These are phyloP conservation scores for Helianthus tuberosus DNA, from an alignment of 129 eudicot genomes.

Conservation along the genomic window DNA sequence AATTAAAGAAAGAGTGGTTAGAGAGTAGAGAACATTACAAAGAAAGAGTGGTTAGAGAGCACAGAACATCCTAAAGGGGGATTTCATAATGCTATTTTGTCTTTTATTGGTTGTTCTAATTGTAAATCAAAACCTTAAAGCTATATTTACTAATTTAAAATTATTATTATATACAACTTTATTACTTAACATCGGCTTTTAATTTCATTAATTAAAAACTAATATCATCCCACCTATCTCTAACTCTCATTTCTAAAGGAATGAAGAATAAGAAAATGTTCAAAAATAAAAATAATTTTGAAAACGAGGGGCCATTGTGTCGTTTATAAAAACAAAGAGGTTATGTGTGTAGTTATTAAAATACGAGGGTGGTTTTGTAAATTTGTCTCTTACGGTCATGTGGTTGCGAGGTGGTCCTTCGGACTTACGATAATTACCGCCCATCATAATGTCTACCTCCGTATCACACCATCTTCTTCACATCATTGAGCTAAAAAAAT, in stretches of 20 bases:
- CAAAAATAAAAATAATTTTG: too few species aligned
- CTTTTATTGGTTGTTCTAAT: not conserved
- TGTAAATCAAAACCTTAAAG: not conserved
- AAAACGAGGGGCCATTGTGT: not conserved
- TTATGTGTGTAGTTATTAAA: not conserved
- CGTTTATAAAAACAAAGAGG: not conserved
- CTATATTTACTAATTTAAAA: not conserved
- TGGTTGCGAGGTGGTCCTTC: not conserved
- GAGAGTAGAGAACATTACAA: not conserved
- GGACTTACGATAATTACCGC: not conserved
- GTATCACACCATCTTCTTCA: not conserved
- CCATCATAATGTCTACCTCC: not conserved
- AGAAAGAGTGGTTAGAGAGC: not conserved
- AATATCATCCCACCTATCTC: not conserved
- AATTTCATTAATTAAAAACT: too few species aligned
- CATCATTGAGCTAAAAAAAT: not conserved
- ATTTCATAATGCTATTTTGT: not conserved
- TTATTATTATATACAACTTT: not conserved
- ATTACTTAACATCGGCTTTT: not conserved
- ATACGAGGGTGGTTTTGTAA: not conserved
- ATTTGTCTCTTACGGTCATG: not conserved
- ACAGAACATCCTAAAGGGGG: not conserved
- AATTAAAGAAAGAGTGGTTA: not conserved
- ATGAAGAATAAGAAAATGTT: not conserved
- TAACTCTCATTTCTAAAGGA: not conserved